phyloP scores from a whole-genome alignment of 1,284 basidiomycete species.

The Sphaerobolus stellatus region DNA sequence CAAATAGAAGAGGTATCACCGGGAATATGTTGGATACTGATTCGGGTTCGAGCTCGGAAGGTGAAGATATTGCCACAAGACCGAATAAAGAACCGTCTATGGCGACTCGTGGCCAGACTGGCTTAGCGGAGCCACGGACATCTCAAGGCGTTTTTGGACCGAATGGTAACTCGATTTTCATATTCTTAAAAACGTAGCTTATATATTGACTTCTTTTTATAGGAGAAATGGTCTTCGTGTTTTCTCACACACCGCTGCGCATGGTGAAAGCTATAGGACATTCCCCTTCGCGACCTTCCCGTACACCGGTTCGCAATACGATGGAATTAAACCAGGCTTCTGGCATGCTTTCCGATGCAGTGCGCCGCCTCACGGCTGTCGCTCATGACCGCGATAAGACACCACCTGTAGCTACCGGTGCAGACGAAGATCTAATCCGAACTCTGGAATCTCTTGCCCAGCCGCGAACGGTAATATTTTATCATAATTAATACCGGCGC shows the following conservation, averaged over 20 bases:
- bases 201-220: constrained; percentile 2
- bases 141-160: constrained; percentile 85
- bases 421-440: constrained; percentile 11
- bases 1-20: constrained; percentile 48
- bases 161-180: constrained; percentile 55
- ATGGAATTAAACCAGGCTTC: constrained; percentile 50
- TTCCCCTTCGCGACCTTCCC: constrained; percentile 43
- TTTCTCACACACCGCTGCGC: constrained; percentile 77
- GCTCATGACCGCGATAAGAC: constrained; percentile 49
- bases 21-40: constrained; percentile 44
- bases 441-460: constrained; percentile 10
- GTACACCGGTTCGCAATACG: constrained; percentile 14
- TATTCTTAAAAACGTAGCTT: background rate
- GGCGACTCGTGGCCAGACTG: constrained; percentile 61
- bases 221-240: constrained; percentile 86
- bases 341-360: constrained; percentile 64
- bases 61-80: constrained; percentile 30
- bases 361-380: constrained; percentile 57
- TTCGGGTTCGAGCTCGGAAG: constrained; percentile 53
- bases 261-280: constrained; percentile 55
- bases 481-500: too few relatives aligned
- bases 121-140: constrained; percentile 75
- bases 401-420: background rate
- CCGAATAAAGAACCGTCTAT: constrained; percentile 36
- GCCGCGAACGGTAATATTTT: background rate